phyloP scores from a whole-genome alignment of 208 protist genomes.

The Balamuthia mandrillaris region DNA sequence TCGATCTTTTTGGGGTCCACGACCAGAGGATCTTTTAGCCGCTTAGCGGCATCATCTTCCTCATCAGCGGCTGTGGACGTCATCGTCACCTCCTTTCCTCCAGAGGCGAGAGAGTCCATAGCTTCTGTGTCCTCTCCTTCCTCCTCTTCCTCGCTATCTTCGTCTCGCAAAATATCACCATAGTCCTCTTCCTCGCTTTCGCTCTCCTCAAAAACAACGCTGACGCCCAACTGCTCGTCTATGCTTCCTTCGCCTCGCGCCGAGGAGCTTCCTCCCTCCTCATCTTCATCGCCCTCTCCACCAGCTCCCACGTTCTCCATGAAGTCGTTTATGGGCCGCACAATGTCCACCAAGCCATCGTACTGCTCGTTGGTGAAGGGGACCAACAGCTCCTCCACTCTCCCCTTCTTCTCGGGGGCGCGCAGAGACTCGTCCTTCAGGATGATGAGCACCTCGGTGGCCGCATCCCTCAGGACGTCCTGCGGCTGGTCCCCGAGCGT shows the following conservation, averaged over 20 bases:
- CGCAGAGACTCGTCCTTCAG: constrained; percentile 73
- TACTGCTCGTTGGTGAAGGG: constrained; percentile 59
- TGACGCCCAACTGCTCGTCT: constrained; percentile 72
- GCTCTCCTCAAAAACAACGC: constrained; percentile 80
- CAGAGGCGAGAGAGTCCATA: not conserved
- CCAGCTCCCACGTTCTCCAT: constrained; percentile 16
- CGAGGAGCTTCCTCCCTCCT: too few relatives aligned
- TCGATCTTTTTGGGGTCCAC: constrained; percentile 76
- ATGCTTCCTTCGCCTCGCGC: too few relatives aligned
- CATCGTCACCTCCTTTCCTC: too few relatives aligned
- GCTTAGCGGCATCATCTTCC: too few relatives aligned
- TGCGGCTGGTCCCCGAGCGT: constrained; percentile 76
- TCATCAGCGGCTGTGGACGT: not conserved
- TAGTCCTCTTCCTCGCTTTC: constrained; percentile 65
- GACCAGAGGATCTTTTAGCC: too few relatives aligned
- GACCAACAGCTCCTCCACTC: constrained; percentile 58
- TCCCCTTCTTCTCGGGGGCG: constrained; percentile 57
- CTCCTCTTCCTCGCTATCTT: constrained; percentile 34
- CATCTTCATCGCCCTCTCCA: not conserved
- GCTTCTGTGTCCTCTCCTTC: constrained; percentile 32
- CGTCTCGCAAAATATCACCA: constrained; percentile 18
- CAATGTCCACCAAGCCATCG: constrained; percentile 56
- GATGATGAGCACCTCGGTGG: constrained; percentile 77
- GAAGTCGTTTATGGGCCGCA: constrained; percentile 74
- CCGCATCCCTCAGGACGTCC: constrained; percentile 76